A percentile compares a stretch with the other conserved stretches of the same genome.
Evolutionary conservation across 1,284 basidiomycete genomes (phyloP).

Genomic region (Vanrija humicola): DNA sequence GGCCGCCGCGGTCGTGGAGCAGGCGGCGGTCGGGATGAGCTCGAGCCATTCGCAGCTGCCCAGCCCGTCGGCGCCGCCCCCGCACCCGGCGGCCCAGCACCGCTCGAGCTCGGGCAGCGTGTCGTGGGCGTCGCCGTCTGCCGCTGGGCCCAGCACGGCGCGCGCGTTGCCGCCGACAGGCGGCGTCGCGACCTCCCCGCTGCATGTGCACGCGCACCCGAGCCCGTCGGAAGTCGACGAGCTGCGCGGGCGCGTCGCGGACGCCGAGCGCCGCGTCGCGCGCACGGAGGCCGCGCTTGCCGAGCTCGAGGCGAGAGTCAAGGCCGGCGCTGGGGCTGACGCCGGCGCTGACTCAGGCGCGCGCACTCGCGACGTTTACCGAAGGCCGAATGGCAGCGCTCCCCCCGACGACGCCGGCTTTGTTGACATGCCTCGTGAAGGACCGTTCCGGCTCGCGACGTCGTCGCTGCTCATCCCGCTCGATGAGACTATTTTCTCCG

Average conservation of each 20-base stretch:
- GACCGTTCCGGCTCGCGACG: slow-evolving; percentile 7
- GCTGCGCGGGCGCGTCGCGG: slow-evolving; percentile 9
- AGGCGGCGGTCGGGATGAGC: neutral
- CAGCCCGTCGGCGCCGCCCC: too few species aligned
- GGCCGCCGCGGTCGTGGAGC: neutral
- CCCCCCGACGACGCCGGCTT: too few species aligned
- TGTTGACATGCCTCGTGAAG: too few species aligned
- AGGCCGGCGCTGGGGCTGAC: too few species aligned
- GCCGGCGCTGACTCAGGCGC: too few species aligned
- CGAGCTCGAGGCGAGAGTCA: neutral
- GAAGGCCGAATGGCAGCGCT: too few species aligned
- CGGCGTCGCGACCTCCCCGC: too few species aligned
- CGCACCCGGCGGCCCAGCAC: neutral
- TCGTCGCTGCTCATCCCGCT: slow-evolving; percentile 5
- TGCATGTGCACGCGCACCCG: too few species aligned
- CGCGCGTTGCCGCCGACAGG: too few species aligned
- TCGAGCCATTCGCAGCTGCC: neutral
- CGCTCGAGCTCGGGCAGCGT: neutral
- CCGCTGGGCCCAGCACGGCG: neutral
- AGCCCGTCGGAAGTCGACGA: neutral
- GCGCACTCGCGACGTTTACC: neutral
- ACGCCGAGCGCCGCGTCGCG: slow-evolving; percentile 11
- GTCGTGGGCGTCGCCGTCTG: neutral
- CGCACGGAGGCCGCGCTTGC: slow-evolving; percentile 5
- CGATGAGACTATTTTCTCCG: slow-evolving; percentile 21